phyloP scores from a whole-genome alignment of 192 early-diverging fungal species.

The Coemansia sp. region DNA sequence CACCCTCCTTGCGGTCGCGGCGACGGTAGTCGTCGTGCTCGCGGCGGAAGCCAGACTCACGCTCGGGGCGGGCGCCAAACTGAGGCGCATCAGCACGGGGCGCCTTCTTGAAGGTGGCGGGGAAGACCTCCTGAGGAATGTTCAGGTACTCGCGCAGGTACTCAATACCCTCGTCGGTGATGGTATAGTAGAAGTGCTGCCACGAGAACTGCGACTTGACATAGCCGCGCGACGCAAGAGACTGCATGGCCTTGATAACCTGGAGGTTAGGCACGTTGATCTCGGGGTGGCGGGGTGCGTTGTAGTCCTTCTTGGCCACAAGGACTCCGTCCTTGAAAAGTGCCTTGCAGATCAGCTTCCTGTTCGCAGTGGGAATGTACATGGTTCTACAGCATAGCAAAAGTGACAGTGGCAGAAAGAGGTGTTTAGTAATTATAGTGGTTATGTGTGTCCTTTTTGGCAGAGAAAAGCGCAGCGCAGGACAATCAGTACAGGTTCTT shows the following conservation, averaged over 20 bases:
- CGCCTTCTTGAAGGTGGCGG: slow-evolving; percentile 95
- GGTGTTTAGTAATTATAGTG: not conserved
- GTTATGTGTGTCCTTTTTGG: not conserved
- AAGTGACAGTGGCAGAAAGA: not conserved
- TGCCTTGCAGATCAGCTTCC: slow-evolving; percentile 94
- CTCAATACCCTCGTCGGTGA: slow-evolving; percentile 97
- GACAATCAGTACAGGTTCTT: too few species aligned
- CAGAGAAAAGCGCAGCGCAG: not conserved
- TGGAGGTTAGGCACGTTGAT: slow-evolving; percentile 97
- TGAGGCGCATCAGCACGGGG: slow-evolving; percentile 67
- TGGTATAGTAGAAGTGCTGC: slow-evolving; percentile 99
- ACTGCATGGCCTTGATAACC: slow-evolving; percentile 99
- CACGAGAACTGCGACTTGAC: slow-evolving; percentile 99
- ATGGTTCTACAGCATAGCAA: slow-evolving; percentile 61
- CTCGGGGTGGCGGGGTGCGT: slow-evolving; percentile 92
- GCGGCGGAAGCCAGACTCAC: slow-evolving; percentile 71
- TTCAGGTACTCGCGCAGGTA: slow-evolving; percentile 97
- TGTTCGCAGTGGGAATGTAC: slow-evolving; percentile 97
- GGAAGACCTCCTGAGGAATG: slow-evolving; percentile 96
- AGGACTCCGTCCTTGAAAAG: slow-evolving; percentile 97
- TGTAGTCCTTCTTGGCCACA: slow-evolving; percentile 99
- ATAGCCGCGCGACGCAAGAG: slow-evolving; percentile 86
- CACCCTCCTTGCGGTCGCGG: slow-evolving; percentile 87
- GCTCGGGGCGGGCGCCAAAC: slow-evolving; percentile 70
- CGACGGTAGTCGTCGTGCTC: slow-evolving; percentile 87